These are phyloP conservation scores for Cryptococcus sp. DNA, from an alignment of 1,284 basidiomycete species.

Conservation along the genomic window DNA sequence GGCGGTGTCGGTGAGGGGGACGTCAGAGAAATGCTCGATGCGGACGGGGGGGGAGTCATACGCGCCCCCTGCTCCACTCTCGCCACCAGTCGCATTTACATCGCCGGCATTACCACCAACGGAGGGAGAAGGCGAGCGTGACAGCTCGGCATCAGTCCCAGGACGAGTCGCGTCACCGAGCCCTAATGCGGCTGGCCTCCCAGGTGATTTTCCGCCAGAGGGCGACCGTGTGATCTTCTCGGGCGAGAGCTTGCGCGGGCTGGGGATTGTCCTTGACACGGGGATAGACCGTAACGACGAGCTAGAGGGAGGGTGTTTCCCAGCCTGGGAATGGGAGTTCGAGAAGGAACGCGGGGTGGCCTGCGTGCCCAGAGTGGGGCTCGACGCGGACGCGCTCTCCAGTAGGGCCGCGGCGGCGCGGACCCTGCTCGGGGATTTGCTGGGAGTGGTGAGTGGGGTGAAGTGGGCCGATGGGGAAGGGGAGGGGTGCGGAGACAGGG, in stretches of 20 bases:
- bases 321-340: neutral
- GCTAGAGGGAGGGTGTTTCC: neutral
- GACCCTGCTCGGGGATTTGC: conserved; percentile 22
- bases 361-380: too few species aligned
- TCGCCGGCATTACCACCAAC: too few species aligned
- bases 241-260: conserved; percentile 9
- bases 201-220: neutral
- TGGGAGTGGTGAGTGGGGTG: neutral
- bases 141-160: too few species aligned
- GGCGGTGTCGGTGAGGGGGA: conserved; percentile 12
- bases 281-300: conserved; percentile 22
- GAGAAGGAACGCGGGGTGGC: neutral
- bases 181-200: neutral
- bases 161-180: too few species aligned
- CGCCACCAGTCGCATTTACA: too few species aligned
- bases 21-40: conserved; percentile 17
- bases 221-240: conserved; percentile 3
- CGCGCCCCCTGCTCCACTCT: too few species aligned
- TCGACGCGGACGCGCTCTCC: conserved; percentile 9
- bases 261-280: conserved; percentile 2
- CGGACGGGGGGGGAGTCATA: neutral
- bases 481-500: conserved; percentile 1
- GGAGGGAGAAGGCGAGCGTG: too few species aligned
- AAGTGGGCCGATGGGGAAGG: neutral
- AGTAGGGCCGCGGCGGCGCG: conserved; percentile 31